Conservation (phyloP, 2,329 filamentous ascomycete genomes). For the Ophiocordyceps polyrhachis-furcata region DNA sequence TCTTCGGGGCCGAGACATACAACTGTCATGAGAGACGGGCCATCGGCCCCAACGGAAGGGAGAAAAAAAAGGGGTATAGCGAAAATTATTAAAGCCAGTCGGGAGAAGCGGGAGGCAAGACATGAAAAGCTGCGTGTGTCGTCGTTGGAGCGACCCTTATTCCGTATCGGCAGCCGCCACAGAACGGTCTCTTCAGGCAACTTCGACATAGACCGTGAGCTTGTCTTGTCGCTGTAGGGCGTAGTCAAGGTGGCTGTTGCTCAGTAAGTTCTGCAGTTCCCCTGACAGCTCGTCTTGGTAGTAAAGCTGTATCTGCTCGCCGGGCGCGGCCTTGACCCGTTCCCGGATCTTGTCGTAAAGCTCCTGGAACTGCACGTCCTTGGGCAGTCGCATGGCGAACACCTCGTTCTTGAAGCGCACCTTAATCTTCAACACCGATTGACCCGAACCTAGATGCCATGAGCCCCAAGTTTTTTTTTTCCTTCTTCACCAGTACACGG, state of each 20-base stretch:
- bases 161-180: background rate
- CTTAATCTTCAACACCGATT: constrained; percentile 69
- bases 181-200: constrained; percentile 15
- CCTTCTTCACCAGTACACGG: background rate
- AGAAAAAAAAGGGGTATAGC: background rate
- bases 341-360: constrained; percentile 74
- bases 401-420: constrained; percentile 84
- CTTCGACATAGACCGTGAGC: constrained; percentile 56
- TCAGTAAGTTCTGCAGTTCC: constrained; percentile 55
- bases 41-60: background rate
- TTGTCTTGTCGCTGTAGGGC: constrained; percentile 77
- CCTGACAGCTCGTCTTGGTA: constrained; percentile 74
- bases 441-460: constrained; percentile 1
- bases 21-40: background rate
- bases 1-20: background rate
- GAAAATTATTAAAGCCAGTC: background rate
- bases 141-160: background rate
- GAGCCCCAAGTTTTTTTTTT: too few species aligned
- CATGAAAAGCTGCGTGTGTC: background rate
- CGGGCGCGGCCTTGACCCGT: constrained; percentile 51
- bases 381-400: constrained; percentile 76
- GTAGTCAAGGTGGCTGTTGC: constrained; percentile 61
- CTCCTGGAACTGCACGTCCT: constrained; percentile 58
- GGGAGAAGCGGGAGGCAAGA: background rate
- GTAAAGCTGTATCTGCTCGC: constrained; percentile 57